These are phyloP conservation scores for Marasmius sp. DNA, from an alignment of 1,284 basidiomycete genomes.

Conservation along the genomic window DNA sequence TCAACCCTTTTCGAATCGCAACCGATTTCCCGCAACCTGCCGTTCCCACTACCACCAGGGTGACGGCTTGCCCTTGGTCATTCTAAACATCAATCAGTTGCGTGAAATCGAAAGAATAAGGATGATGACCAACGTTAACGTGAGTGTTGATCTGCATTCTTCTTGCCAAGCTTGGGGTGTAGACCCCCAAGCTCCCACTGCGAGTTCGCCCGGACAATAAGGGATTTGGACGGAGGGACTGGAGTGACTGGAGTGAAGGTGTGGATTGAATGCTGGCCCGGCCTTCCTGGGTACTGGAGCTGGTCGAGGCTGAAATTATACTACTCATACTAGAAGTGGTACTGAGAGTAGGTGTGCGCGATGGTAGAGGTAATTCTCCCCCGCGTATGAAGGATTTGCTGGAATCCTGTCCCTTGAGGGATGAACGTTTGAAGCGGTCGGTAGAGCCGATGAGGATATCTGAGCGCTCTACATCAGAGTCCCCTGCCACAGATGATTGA, in stretches of 20 bases:
- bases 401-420: constrained; percentile 36
- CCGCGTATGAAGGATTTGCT: constrained; percentile 39
- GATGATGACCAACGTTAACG: constrained; percentile 1
- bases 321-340: constrained; percentile 43
- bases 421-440: constrained; percentile 36
- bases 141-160: constrained; percentile 41
- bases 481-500: constrained; percentile 38
- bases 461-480: constrained; percentile 57
- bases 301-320: constrained; percentile 30
- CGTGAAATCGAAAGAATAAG: not conserved
- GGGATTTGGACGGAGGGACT: constrained; percentile 23
- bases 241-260: constrained; percentile 42
- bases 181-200: constrained; percentile 57
- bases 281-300: constrained; percentile 36
- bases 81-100: constrained; percentile 12
- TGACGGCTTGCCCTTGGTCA: constrained; percentile 34
- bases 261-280: constrained; percentile 38
- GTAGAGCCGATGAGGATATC: constrained; percentile 33
- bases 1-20: constrained; percentile 67
- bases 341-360: constrained; percentile 44
- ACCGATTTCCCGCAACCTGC: constrained; percentile 71
- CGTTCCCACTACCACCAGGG: constrained; percentile 67
- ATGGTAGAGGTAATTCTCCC: constrained; percentile 55
- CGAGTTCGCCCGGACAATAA: constrained; percentile 42
- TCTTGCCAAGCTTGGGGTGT: constrained; percentile 32